Evolutionary conservation across 2,329 filamentous ascomycete genomes (phyloP).

Genomic region (Calonectria hongkongensis): DNA sequence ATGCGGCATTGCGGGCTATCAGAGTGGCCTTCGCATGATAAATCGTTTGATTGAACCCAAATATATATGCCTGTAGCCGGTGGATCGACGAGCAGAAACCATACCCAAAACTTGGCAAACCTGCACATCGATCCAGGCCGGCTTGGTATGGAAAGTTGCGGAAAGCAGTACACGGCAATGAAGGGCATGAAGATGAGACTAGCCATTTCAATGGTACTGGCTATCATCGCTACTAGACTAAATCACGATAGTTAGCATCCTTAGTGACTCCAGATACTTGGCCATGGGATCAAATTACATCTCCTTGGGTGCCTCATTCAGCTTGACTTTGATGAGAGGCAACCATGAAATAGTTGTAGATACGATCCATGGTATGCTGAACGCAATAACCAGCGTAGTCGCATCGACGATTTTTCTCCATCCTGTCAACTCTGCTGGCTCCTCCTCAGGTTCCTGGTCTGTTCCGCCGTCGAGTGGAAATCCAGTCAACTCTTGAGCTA

Average conservation of each 20-base stretch:
- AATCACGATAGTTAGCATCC: not conserved
- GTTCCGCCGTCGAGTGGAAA: not conserved
- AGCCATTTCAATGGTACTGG: not conserved
- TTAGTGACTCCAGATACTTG: no score
- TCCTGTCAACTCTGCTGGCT: not conserved
- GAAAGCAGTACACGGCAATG: conserved; percentile 14
- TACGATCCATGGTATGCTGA: conserved; percentile 13
- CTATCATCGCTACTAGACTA: conserved; percentile 7
- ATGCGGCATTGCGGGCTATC: not conserved
- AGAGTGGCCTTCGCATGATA: not conserved
- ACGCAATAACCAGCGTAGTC: not conserved
- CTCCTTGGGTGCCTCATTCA: conserved; percentile 4
- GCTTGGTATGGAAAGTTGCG: not conserved
- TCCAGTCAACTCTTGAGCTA: conserved; percentile 9
- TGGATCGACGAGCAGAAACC: conserved; percentile 8
- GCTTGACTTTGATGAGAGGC: not conserved
- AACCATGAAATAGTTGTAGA: conserved; percentile 7
- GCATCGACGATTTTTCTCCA: not conserved
- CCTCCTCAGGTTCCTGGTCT: not conserved
- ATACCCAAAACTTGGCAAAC: conserved; percentile 5
- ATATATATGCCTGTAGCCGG: conserved; percentile 3
- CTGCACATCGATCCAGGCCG: not conserved
- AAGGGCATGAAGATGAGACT: conserved; percentile 2
- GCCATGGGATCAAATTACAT: not conserved
- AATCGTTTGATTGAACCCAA: conserved; percentile 3